Evolutionary conservation across 805 yeast species (phyloP).

Genomic region (Lipomyces yamanashiensis): DNA sequence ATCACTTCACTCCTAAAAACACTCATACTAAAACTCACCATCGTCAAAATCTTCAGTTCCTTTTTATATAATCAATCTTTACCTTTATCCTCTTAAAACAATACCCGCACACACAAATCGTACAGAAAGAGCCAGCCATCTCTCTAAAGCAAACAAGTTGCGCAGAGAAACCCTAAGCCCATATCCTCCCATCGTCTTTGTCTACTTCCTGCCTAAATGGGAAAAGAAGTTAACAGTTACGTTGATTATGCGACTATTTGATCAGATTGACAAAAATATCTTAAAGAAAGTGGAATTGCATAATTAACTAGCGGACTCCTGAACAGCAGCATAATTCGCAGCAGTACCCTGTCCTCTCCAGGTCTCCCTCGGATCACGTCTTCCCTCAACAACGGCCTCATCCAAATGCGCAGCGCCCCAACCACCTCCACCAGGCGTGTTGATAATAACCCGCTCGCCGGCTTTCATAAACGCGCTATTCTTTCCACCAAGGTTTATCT

Average conservation of each 20-base stretch:
- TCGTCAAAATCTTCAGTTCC: too few species aligned
- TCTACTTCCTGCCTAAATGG: neutral
- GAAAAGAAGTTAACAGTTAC: too few species aligned
- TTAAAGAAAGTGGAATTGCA: neutral
- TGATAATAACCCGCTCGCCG: constrained; percentile 70
- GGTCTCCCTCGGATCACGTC: constrained; percentile 18
- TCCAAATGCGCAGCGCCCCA: constrained; percentile 52
- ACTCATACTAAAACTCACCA: too few species aligned
- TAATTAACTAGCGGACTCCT: constrained; percentile 24
- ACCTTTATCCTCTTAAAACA: too few species aligned
- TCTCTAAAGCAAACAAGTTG: neutral
- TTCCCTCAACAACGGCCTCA: constrained; percentile 14
- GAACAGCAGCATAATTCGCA: constrained; percentile 25
- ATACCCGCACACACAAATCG: too few species aligned
- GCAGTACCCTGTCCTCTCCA: constrained; percentile 37
- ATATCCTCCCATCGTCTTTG: neutral
- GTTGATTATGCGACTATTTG: too few species aligned
- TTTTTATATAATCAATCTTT: too few species aligned
- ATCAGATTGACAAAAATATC: neutral
- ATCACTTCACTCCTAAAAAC: too few species aligned
- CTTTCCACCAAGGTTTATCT: constrained; percentile 65
- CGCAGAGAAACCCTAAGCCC: neutral
- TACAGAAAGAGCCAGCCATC: too few species aligned
- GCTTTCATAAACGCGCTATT: constrained; percentile 59
- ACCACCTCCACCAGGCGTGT: constrained; percentile 90